Evolutionary conservation across 305 asterid species (phyloP).

Genomic region (Fraxinus paxiana): DNA sequence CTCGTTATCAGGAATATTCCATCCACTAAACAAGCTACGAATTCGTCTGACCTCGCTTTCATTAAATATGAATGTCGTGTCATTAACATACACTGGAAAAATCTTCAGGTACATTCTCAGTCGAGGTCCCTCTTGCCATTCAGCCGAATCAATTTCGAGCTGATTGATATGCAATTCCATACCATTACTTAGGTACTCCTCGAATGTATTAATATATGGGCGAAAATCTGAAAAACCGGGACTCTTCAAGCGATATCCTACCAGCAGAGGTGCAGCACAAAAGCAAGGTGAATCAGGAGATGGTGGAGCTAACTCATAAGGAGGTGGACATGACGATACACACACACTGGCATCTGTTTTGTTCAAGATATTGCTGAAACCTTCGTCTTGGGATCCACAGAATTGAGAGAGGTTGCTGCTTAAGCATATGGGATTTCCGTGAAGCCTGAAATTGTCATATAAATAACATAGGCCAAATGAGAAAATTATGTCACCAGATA

Average conservation of each 20-base stretch:
- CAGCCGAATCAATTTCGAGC: conserved; percentile 49
- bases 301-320: conserved; percentile 56
- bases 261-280: conserved; percentile 73
- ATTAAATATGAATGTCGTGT: conserved; percentile 38
- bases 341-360: conserved; percentile 36
- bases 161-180: conserved; percentile 55
- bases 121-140: conserved; percentile 83
- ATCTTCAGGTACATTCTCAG: conserved; percentile 67
- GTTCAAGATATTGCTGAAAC: conserved; percentile 29
- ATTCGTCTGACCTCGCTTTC: conserved; percentile 61
- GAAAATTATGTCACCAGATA: neutral
- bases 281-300: conserved; percentile 50
- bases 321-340: conserved; percentile 51
- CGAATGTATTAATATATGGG: conserved; percentile 53
- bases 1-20: conserved; percentile 62
- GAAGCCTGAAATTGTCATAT: conserved; percentile 51
- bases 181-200: conserved; percentile 56
- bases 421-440: conserved; percentile 73
- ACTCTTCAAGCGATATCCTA: conserved; percentile 88
- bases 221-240: conserved; percentile 77
- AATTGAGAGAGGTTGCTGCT: conserved; percentile 27
- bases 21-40: conserved; percentile 60
- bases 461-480: neutral
- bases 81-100: conserved; percentile 50
- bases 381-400: conserved; percentile 55